Evolutionary conservation across 768 basidiomycete species (phyloP), one percentile per base, ranked within the genome.

Genomic region (Mycena kentingensis): DNA sequence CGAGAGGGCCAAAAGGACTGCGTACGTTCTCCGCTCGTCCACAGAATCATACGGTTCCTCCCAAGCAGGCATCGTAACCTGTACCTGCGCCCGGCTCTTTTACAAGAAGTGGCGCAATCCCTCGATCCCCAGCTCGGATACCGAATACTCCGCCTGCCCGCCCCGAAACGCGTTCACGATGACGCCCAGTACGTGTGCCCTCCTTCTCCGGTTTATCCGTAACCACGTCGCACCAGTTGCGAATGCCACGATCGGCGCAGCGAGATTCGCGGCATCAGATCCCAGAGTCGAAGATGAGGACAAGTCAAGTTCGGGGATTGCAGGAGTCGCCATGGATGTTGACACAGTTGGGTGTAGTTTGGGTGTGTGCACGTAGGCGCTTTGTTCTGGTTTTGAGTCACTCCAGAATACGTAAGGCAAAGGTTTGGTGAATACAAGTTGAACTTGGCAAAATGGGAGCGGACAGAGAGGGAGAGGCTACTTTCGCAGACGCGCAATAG

Each of bases 61-160:
- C 68, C 87, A 95, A n/a, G 70, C 66, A 3, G 97, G 94, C 57
- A 78, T 71, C 0, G 95, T 97, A 29, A 96, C 79, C 65, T 99
- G 97, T 18, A 99, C 94, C 61, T 91, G 83, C 6, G 81, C 74
- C 12, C 92, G 79, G 10, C 90, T 92, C 72, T 98, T 98, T 76
- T 98, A 98, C 42, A 98, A 72, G 65, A 98, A 99, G 68, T 99
- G 97, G 26, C 91, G 82, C 25, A 98, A 71, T 2, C 94, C 94
- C 3, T 93, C 93, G 57, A 96, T 87, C n/a, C 83, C 83, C 11
- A 98, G 71, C 49, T 89, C 86, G 3, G 84, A 83, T 49, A 86
- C 81, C 6, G 81, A 76, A 61, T 90, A 91, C 42, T 82, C 77
- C 5, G 85, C 85, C 34, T 76, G 64, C 44, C 80, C 73, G 37